These are phyloP conservation scores for Suillus bovinus DNA, from an alignment of 768 basidiomycete species.

Conservation along the genomic window DNA sequence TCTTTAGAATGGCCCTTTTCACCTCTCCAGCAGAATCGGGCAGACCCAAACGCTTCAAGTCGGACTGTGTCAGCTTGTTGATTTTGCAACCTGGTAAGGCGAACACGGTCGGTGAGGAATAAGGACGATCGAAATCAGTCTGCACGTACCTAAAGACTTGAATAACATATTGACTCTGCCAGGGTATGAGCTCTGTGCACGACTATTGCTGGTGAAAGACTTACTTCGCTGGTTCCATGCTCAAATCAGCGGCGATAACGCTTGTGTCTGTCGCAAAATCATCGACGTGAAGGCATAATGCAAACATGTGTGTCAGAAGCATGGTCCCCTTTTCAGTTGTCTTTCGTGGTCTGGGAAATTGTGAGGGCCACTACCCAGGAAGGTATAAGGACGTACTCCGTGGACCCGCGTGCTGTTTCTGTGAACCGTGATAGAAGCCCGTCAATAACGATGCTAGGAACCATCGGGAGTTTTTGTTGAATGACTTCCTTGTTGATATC, in stretches of 20 bases:
- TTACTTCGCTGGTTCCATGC: constrained; percentile 63
- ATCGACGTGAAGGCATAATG: constrained; percentile 78
- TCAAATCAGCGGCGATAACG: constrained; percentile 72
- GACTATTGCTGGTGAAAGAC: constrained; percentile 27
- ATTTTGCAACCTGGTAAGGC: constrained; percentile 67
- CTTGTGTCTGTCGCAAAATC: constrained; percentile 71
- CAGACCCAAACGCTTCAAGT: constrained; percentile 70
- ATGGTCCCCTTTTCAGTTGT: constrained; percentile 73
- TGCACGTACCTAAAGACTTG: constrained; percentile 62
- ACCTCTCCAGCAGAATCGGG: constrained; percentile 59
- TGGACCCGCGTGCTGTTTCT: constrained; percentile 67
- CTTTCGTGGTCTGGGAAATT: constrained; percentile 39
- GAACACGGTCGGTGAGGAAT: constrained; percentile 4
- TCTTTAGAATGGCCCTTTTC: constrained; percentile 71
- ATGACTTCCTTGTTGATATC: constrained; percentile 51
- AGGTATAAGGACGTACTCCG: constrained; percentile 46
- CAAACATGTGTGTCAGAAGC: constrained; percentile 77
- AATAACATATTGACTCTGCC: constrained; percentile 66
- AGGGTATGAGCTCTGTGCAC: constrained; percentile 7
- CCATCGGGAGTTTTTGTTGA: constrained; percentile 53
- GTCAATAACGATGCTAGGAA: constrained; percentile 70
- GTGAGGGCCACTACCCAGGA: not conserved
- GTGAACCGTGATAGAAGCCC: constrained; percentile 79
- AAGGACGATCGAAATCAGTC: not conserved
- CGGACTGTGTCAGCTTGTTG: constrained; percentile 51